These are phyloP conservation scores for Kluyveromyces lactis DNA, from an alignment of 805 yeast genomes.

Conservation along the genomic window DNA sequence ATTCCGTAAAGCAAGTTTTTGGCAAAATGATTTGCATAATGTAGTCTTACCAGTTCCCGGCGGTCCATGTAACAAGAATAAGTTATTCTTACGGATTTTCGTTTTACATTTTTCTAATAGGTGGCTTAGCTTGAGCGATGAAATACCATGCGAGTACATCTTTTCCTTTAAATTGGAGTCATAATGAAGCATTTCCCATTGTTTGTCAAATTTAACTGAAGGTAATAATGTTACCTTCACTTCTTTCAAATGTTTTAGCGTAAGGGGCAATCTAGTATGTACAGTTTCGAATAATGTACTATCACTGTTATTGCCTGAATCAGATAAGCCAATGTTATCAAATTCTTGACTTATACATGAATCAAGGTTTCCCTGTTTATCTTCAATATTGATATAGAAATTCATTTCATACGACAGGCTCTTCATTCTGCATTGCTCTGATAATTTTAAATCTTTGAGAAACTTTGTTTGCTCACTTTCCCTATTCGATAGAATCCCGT, in stretches of 20 bases:
- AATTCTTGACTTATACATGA: conserved; percentile 2
- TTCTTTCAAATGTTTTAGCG: conserved; percentile 13
- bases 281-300: conserved; percentile 17
- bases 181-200: conserved; percentile 32
- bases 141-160: conserved; percentile 27
- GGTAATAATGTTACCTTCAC: conserved; percentile 24
- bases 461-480: too few relatives aligned
- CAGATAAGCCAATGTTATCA: conserved; percentile 1
- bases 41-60: conserved; percentile 44
- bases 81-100: conserved; percentile 18
- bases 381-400: conserved; percentile 2
- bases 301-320: conserved; percentile 2
- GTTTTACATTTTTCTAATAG: conserved; percentile 1
- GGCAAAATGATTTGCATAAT: conserved; percentile 33
- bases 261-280: conserved; percentile 9
- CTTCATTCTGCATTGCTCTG: too few relatives aligned
- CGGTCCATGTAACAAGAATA: conserved; percentile 33
- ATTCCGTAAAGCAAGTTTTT: conserved; percentile 31
- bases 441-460: too few relatives aligned
- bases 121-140: conserved; percentile 21
- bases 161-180: conserved; percentile 25
- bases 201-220: conserved; percentile 21
- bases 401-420: neutral
- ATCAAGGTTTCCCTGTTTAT: neutral
- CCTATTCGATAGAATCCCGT: too few relatives aligned